Conservation (phyloP, 768 basidiomycete species). For the Phylloporus sp. region DNA sequence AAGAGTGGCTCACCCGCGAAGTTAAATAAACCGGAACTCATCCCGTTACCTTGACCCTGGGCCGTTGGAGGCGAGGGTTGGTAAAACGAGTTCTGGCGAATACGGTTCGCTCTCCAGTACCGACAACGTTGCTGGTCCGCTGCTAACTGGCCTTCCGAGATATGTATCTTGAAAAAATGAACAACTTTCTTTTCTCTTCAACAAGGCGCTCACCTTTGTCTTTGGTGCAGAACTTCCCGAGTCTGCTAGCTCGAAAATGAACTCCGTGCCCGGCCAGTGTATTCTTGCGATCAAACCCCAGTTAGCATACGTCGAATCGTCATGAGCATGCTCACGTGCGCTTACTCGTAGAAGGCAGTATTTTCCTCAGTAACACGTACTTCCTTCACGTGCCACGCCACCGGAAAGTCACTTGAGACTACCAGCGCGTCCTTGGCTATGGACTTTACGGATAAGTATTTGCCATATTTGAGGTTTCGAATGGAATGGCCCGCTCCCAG, state of each 20-base stretch:
- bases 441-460: constrained; percentile 26
- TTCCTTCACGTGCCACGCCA: constrained; percentile 27
- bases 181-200: neutral
- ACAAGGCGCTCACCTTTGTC: constrained; percentile 22
- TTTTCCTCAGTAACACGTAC: constrained; percentile 26
- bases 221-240: constrained; percentile 25
- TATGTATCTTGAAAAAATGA: constrained; percentile 17
- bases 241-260: constrained; percentile 25
- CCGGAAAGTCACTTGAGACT: constrained; percentile 26
- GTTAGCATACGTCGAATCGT: neutral
- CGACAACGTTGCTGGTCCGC: constrained; percentile 26
- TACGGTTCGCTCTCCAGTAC: constrained; percentile 30
- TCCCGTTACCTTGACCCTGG: constrained; percentile 9
- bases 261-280: constrained; percentile 28
- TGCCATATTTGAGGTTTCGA: constrained; percentile 30
- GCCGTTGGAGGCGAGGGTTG: constrained; percentile 17
- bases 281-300: constrained; percentile 15
- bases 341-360: constrained; percentile 27
- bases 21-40: constrained; percentile 16
- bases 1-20: constrained; percentile 18
- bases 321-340: neutral
- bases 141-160: constrained; percentile 22
- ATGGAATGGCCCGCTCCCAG: constrained; percentile 29
- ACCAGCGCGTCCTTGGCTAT: constrained; percentile 23
- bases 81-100: constrained; percentile 28